A percentile compares a stretch with the other conserved stretches of the same genome.
Conservation (phyloP, 2,329 filamentous ascomycete species). For the Nemania bipapillata region DNA sequence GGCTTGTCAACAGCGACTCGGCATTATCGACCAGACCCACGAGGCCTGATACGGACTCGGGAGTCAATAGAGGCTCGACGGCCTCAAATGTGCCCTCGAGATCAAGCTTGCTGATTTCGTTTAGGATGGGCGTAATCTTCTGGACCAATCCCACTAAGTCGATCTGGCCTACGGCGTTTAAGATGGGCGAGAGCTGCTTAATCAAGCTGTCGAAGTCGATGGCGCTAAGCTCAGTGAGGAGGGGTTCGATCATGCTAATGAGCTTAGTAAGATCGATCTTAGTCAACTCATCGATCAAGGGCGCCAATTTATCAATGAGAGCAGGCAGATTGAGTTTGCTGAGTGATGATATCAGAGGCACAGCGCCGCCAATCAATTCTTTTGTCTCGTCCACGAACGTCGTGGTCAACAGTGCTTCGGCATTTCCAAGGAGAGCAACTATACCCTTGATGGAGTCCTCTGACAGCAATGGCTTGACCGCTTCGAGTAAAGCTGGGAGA, state of each 20-base stretch:
- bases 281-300: conserved; percentile 48
- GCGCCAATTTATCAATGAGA: conserved; percentile 48
- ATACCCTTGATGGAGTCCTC: conserved; percentile 48
- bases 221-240: conserved; percentile 49
- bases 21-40: conserved; percentile 55
- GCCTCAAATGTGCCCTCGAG: conserved; percentile 51
- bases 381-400: conserved; percentile 47
- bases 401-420: conserved; percentile 45
- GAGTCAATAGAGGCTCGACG: conserved; percentile 52
- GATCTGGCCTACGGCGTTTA: conserved; percentile 50
- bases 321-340: conserved; percentile 51
- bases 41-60: conserved; percentile 51
- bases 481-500: conserved; percentile 50
- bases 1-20: conserved; percentile 53
- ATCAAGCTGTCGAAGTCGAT: conserved; percentile 53
- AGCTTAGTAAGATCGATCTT: conserved; percentile 46
- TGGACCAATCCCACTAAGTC: conserved; percentile 49
- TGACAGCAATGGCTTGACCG: conserved; percentile 53
- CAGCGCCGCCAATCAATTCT: conserved; percentile 46
- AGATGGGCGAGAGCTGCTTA: conserved; percentile 51
- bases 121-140: conserved; percentile 50
- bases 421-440: conserved; percentile 49
- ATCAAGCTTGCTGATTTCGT: conserved; percentile 50
- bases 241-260: conserved; percentile 50
- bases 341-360: conserved; percentile 45